Base-by-base conservation (phyloP, 2,329 filamentous ascomycete species). In the Trichoderma atrobrunneum region DNA sequence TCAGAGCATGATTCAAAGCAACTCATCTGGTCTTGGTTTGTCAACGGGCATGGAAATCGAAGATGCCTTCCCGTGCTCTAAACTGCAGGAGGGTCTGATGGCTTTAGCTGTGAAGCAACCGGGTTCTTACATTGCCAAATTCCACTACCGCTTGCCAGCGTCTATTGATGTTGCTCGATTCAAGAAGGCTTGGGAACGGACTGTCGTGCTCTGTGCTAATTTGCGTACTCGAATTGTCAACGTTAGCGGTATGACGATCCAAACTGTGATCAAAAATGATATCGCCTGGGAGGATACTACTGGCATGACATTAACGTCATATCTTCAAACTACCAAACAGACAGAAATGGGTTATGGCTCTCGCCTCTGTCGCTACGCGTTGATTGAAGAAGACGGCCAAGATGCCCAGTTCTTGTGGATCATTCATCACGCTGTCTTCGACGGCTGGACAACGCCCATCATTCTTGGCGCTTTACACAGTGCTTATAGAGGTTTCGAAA, bases 81-180 rank as follows among this genome's bases (percentile, higher is more conserved):
- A 74, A 24, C 71, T 76, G 14, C 75, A 76, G 1, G 72, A 73
- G 7, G 75, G 75, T 28, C 57, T 76, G 12, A 76, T 76, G 74
- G 78, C 80, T 1, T 74, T 82, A 2, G 77, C 81, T 2, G 76
- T 75, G 48, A 77, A 78, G 34, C 75, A 79, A 8, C 57, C 73
- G 3, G 81, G 79, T 1, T 78, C 78, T 0, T 84, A 84, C 56
- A 76, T 83, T n/a, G 78, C 79, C 3, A 76, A 78, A 61, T 76
- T 78, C 34, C 75, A 75, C 18, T 72, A 78, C 34, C 68, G 72
- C 28, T 74, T 80, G 3, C 61, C 75, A 0, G 54, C 36, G 1
- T 21, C 76, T 14, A 43, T 78, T 5, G 75, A 80, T 24, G 26
- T 78, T 32, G 61, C 39, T 5, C 71, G 69, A 3, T 77, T 78